Evolutionary conservation across 2,329 filamentous ascomycete species (phyloP).

Genomic region (Aureobasidium leucospermi): DNA sequence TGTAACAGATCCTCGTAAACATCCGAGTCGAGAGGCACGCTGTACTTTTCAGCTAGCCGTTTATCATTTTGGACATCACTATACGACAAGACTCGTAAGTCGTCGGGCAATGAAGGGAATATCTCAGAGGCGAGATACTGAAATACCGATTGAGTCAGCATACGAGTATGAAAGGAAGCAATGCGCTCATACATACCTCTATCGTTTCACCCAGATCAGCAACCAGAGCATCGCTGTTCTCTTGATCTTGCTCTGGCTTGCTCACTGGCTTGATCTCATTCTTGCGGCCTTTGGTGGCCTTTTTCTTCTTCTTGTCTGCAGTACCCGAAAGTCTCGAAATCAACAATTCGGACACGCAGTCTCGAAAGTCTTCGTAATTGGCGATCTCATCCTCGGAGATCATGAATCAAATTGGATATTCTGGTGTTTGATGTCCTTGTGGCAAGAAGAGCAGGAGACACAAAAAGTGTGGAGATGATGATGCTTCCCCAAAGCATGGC

Average conservation of each 20-base stretch:
- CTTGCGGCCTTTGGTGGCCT: conserved; percentile 33
- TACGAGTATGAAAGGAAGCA: background rate
- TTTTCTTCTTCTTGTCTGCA: conserved; percentile 41
- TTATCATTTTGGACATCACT: conserved; percentile 44
- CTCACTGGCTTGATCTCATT: conserved; percentile 32
- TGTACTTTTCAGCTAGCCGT: conserved; percentile 48
- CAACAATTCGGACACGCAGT: conserved; percentile 63
- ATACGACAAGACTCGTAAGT: conserved; percentile 57
- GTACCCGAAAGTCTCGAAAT: conserved; percentile 53
- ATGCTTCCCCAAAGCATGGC: background rate
- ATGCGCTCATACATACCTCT: conserved; percentile 41
- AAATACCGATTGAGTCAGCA: background rate
- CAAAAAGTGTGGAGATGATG: conserved; percentile 1
- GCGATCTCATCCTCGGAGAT: conserved; percentile 32
- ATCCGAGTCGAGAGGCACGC: conserved; percentile 40
- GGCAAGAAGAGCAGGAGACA: conserved; percentile 3
- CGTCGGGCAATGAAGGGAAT: conserved; percentile 56
- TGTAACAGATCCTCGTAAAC: conserved; percentile 41
- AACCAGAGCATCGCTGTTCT: conserved; percentile 34
- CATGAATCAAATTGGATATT: conserved; percentile 19
- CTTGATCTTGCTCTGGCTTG: conserved; percentile 15
- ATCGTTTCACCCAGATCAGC: conserved; percentile 74
- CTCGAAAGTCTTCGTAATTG: conserved; percentile 65
- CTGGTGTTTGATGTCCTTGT: background rate
- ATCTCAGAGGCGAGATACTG: conserved; percentile 64